Evolutionary conservation across 2,329 filamentous ascomycete genomes (phyloP).

Genomic region (Aspergillus brunneoviolaceus): DNA sequence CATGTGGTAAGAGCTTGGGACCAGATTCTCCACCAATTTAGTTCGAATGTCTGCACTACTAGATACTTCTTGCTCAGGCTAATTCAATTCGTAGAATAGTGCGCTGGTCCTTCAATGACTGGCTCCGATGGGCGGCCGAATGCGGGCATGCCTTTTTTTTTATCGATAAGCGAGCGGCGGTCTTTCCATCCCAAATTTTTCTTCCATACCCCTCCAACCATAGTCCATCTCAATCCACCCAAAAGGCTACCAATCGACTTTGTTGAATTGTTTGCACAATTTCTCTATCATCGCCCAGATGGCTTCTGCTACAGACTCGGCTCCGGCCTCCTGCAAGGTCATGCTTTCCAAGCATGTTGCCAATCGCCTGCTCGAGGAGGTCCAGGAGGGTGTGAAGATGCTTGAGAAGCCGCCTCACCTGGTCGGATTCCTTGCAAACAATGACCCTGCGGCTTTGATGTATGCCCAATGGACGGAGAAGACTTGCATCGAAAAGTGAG

Average conservation of each 20-base stretch:
- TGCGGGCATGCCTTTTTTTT: conserved; percentile 26
- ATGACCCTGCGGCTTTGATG: conserved; percentile 83
- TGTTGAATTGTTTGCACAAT: conserved; percentile 7
- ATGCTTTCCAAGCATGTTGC: conserved; percentile 85
- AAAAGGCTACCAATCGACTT: conserved; percentile 4
- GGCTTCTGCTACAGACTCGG: conserved; percentile 31
- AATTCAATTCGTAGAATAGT: neutral
- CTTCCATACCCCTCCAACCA: conserved; percentile 21
- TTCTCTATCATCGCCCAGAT: conserved; percentile 21
- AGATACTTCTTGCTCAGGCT: neutral
- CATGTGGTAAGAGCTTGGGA: neutral
- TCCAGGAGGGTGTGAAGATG: conserved; percentile 70
- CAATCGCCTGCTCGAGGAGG: conserved; percentile 75
- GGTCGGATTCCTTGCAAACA: conserved; percentile 88
- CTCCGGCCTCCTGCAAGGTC: conserved; percentile 73
- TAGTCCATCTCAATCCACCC: conserved; percentile 3
- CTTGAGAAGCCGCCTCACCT: conserved; percentile 74
- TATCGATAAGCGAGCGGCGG: conserved; percentile 42
- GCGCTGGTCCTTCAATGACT: neutral
- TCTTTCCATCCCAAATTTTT: conserved; percentile 30
- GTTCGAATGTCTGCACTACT: neutral
- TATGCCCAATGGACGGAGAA: conserved; percentile 98
- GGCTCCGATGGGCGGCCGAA: conserved; percentile 24
- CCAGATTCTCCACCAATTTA: neutral
- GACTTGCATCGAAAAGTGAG: conserved; percentile 94